Conservation (phyloP, 1,284 basidiomycete species). For the Puccinia brachypodii region DNA sequence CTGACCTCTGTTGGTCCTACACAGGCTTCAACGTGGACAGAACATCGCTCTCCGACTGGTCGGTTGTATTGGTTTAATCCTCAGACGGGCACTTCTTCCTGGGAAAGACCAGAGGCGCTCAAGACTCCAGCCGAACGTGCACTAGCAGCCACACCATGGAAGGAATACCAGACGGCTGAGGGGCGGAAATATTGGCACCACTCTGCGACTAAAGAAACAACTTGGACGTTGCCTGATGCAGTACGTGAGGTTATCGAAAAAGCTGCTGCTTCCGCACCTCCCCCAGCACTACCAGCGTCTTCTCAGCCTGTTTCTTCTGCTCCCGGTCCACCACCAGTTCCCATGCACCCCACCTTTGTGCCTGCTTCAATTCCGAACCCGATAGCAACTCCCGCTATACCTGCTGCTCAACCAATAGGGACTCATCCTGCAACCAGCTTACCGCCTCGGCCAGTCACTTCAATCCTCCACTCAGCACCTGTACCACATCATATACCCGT, state of each 20-base stretch:
- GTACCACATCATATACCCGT: slow-evolving; percentile 61
- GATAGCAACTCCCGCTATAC: slow-evolving; percentile 31
- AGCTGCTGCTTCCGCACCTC: slow-evolving; percentile 65
- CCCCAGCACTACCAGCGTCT: slow-evolving; percentile 32
- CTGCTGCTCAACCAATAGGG: slow-evolving; percentile 39
- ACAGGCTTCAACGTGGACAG: slow-evolving; percentile 52
- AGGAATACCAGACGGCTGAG: slow-evolving; percentile 77
- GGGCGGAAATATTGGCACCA: slow-evolving; percentile 92
- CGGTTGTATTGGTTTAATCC: slow-evolving; percentile 80
- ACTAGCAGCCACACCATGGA: slow-evolving; percentile 64
- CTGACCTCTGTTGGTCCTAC: no score
- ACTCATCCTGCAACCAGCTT: slow-evolving; percentile 47
- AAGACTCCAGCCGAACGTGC: slow-evolving; percentile 54
- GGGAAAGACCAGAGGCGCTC: slow-evolving; percentile 55
- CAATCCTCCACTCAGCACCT: slow-evolving; percentile 48
- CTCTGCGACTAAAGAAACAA: slow-evolving; percentile 77
- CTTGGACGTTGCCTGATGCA: slow-evolving; percentile 93
- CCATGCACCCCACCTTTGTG: slow-evolving; percentile 51
- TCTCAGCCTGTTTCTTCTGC: slow-evolving; percentile 37
- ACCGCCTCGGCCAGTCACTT: slow-evolving; percentile 35
- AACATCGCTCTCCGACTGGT: slow-evolving; percentile 69
- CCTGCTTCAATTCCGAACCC: slow-evolving; percentile 50
- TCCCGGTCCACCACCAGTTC: slow-evolving; percentile 47
- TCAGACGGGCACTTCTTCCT: slow-evolving; percentile 46
- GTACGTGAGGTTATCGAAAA: slow-evolving; percentile 74